Evolutionary conservation across 1,139 yeast genomes (phyloP).

Genomic region (Debaryomyces nepalensis): DNA sequence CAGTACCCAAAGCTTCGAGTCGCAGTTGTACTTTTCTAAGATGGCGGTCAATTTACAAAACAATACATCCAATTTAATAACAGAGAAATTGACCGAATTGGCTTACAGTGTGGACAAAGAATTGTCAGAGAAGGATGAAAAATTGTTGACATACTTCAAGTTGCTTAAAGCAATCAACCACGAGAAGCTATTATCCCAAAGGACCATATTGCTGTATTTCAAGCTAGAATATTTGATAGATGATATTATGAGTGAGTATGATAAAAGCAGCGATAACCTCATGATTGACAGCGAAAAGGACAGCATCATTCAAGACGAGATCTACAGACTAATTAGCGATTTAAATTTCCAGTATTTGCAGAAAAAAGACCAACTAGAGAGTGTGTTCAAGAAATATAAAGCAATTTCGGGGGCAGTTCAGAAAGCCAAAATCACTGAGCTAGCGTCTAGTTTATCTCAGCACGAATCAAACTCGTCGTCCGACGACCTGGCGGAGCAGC

Average conservation of each 20-base stretch:
- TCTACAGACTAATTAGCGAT: constrained; percentile 45
- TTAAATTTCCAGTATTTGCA: constrained; percentile 43
- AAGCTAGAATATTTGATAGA: constrained; percentile 44
- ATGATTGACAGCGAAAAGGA: constrained; percentile 33
- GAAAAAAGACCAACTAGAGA: constrained; percentile 36
- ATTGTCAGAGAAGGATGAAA: constrained; percentile 43
- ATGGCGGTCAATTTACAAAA: constrained; percentile 43
- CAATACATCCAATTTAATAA: constrained; percentile 39
- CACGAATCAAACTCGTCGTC: constrained; percentile 6
- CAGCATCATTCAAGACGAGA: constrained; percentile 48
- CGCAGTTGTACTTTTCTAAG: constrained; percentile 43
- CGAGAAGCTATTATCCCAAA: constrained; percentile 41
- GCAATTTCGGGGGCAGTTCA: constrained; percentile 21
- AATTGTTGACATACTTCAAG: constrained; percentile 34
- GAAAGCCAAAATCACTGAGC: constrained; percentile 14
- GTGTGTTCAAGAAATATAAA: constrained; percentile 23
- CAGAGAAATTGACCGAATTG: constrained; percentile 47
- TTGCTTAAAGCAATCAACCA: constrained; percentile 30
- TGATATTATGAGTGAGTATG: constrained; percentile 20
- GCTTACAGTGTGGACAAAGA: constrained; percentile 48
- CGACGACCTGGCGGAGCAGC: background rate
- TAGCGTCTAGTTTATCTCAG: constrained; percentile 28
- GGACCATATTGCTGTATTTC: constrained; percentile 38
- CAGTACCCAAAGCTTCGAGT: constrained; percentile 41
- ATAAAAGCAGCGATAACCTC: constrained; percentile 18